Conservation (phyloP, 2,329 filamentous ascomycete species). For the Penicillium sp. region DNA sequence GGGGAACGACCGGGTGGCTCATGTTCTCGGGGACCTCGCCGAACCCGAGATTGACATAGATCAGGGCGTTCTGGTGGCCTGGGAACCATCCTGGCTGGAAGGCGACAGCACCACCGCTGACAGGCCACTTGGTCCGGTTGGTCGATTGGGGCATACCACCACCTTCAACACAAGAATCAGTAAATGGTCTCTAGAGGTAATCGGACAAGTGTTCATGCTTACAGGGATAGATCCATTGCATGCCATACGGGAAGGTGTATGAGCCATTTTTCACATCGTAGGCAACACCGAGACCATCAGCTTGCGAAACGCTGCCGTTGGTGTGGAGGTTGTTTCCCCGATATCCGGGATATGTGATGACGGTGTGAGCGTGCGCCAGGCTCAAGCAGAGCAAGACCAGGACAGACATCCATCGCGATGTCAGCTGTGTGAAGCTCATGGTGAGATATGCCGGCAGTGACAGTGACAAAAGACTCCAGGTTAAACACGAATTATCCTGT, state of each 20-base stretch:
- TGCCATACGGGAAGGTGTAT: slow-evolving; percentile 71
- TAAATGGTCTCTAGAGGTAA: background rate
- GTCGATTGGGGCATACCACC: slow-evolving; percentile 74
- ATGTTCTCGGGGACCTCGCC: slow-evolving; percentile 81
- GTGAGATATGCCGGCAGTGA: slow-evolving; percentile 13
- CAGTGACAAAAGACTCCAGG: slow-evolving; percentile 3
- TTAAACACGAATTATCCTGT: slow-evolving; percentile 1
- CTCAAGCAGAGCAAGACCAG: slow-evolving; percentile 38
- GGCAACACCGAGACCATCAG: slow-evolving; percentile 48
- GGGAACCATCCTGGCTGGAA: slow-evolving; percentile 96
- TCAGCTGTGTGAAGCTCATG: slow-evolving; percentile 30
- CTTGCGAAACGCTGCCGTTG: slow-evolving; percentile 59
- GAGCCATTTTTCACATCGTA: slow-evolving; percentile 45
- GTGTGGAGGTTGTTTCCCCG: slow-evolving; percentile 81
- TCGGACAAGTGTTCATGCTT: slow-evolving; percentile 43
- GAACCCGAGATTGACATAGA: slow-evolving; percentile 90
- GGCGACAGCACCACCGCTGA: slow-evolving; percentile 79
- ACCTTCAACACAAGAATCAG: slow-evolving; percentile 54
- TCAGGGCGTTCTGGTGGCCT: slow-evolving; percentile 75
- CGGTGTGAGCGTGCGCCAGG: slow-evolving; percentile 60
- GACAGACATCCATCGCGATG: slow-evolving; percentile 30
- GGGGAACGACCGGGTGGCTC: slow-evolving; percentile 75
- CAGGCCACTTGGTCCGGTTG: slow-evolving; percentile 92
- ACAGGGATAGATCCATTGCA: slow-evolving; percentile 97
- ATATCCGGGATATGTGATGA: slow-evolving; percentile 84